These are phyloP conservation scores for Phytophthora brassicae DNA, from an alignment of 352 stramenopile genomes.

Conservation along the genomic window DNA sequence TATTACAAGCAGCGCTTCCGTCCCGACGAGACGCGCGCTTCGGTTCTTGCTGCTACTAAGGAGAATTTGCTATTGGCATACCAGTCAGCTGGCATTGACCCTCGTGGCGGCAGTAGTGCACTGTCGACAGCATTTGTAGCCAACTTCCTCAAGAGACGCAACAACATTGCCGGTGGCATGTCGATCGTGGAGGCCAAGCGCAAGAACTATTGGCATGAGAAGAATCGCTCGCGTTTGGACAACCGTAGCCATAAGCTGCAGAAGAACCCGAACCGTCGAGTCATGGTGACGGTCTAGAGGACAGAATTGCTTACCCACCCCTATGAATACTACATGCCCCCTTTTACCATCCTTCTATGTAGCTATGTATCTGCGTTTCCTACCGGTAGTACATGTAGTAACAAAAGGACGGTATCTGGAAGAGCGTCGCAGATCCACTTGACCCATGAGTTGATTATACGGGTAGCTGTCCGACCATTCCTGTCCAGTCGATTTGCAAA, in stretches of 20 bases:
- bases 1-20: conserved; percentile 92
- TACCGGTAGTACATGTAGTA: too few species aligned
- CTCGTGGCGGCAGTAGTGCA: conserved; percentile 52
- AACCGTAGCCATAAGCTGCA: conserved; percentile 86
- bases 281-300: conserved; percentile 78
- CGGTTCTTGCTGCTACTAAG: conserved; percentile 78
- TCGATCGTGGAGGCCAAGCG: conserved; percentile 66
- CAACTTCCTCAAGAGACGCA: conserved; percentile 81
- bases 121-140: conserved; percentile 80
- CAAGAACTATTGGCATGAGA: conserved; percentile 77
- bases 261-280: conserved; percentile 76
- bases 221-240: conserved; percentile 79
- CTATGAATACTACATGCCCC: conserved; percentile 10
- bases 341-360: too few species aligned
- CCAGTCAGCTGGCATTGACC: conserved; percentile 69
- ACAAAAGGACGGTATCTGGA: too few species aligned
- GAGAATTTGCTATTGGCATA: conserved; percentile 78
- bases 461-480: not conserved
- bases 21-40: conserved; percentile 72
- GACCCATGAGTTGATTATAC: too few species aligned
- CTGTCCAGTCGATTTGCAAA: conserved; percentile 20
- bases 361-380: too few species aligned
- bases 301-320: conserved; percentile 18
- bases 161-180: conserved; percentile 80
- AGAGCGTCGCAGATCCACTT: too few species aligned